Evolutionary conservation across 176 grass and related monocot genomes (phyloP), one percentile per base, ranked within the genome.

Genomic region (Metroxylon sagu): DNA sequence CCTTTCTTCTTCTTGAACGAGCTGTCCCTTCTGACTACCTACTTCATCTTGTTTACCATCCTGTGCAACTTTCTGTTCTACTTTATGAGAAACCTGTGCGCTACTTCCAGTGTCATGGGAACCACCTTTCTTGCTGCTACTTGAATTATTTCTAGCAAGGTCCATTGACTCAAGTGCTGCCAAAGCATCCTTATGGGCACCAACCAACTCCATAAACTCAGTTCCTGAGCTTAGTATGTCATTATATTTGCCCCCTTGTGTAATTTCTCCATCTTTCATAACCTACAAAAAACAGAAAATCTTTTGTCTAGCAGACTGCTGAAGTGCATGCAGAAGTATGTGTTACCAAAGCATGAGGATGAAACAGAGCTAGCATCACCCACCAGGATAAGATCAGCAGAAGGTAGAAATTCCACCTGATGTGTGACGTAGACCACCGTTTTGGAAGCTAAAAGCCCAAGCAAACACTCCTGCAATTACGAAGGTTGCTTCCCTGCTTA

Each of bases 1-100:
- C 57, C 91, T 87, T 66, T 95, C 91, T 79, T 95, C 90, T 76
- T 83, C 91, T 77, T 89, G 85, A 53, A 95, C 90, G 12, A 86
- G 67, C 65, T 95, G 83, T 29, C 83, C 90, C 26, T 66, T 77
- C 61, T 74, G 66, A 52, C 53, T 56, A 61, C 50, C n/a, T 7
- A 4, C 54, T 43, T 69, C 73, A 14, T 96, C 83, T 14, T 66
- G 61, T 28, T 63, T 77, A 25, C 25, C 59, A 25, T 77, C 74
- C 14, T 83, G 58, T 70, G 50, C 49, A 64, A 70, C 77, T 61
- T 68, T 67, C 52, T 81, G 77, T 15, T 63, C 61, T 18, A 55
- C 57, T 63, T 18, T 76, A 6, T 59, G 25, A 14, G 76, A 16
- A 50, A n/a, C 68, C 25, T 4, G 16, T 54, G 62, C 14, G 35